Percentiles rank a stretch among this genome's conserved stretches.
Conservation (phyloP, 345 rosid species). For the Eucalyptus paniculata region DNA sequence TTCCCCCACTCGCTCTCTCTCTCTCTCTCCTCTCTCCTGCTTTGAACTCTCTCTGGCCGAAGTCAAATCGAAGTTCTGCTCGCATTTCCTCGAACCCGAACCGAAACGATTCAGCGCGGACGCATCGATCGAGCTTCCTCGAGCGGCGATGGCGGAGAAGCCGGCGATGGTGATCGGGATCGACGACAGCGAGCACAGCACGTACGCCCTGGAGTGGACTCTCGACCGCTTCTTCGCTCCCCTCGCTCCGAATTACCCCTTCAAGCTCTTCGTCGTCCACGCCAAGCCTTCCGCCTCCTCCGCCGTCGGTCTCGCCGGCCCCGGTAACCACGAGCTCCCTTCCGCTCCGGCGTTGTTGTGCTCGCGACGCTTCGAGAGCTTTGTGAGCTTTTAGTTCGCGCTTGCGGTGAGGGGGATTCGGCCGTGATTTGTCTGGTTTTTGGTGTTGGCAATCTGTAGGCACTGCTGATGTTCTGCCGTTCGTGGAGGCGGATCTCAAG, state of each 20-base stretch:
- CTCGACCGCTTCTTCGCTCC: slow-evolving; percentile 69
- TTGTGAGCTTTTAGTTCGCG: not conserved
- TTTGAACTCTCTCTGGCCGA: not conserved
- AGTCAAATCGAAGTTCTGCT: not conserved
- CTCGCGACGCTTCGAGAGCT: not conserved
- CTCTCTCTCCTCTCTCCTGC: not conserved
- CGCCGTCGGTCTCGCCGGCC: slow-evolving; percentile 60
- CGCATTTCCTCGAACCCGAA: not conserved
- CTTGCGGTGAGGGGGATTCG: not conserved
- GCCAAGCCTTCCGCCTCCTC: slow-evolving; percentile 63
- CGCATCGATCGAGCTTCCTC: not conserved
- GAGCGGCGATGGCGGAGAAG: slow-evolving; percentile 6
- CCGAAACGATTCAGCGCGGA: not conserved
- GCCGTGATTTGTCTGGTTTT: not conserved
- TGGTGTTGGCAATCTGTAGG: slow-evolving; percentile 16
- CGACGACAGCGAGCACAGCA: slow-evolving; percentile 39
- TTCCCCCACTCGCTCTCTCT: not conserved
- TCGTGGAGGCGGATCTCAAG: slow-evolving; percentile 72
- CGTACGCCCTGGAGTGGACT: slow-evolving; percentile 84
- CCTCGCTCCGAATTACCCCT: slow-evolving; percentile 36
- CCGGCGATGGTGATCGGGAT: slow-evolving; percentile 24
- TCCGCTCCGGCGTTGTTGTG: not conserved
- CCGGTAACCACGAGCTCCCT: slow-evolving; percentile 22
- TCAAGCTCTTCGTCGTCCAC: slow-evolving; percentile 65
- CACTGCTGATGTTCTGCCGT: slow-evolving; percentile 56